Conservation (phyloP, 768 basidiomycete species). For the Sutorius australiensis region DNA sequence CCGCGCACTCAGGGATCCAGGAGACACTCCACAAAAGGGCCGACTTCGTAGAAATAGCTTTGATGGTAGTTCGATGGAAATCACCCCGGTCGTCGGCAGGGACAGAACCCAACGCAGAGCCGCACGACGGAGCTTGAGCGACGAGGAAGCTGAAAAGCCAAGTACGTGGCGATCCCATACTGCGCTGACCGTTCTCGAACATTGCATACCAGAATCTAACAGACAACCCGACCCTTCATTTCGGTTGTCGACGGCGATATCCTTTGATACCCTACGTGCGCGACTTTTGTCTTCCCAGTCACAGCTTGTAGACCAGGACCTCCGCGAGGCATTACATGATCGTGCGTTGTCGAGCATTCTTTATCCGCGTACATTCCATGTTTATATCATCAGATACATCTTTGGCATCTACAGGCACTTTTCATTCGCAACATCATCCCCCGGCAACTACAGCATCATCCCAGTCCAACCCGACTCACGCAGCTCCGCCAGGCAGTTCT, state of each 20-base stretch:
- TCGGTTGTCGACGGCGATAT: constrained; percentile 42
- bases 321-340: constrained; percentile 31
- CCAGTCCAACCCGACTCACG: constrained; percentile 35
- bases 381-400: constrained; percentile 11
- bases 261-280: constrained; percentile 46
- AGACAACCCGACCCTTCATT: constrained; percentile 35
- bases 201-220: constrained; percentile 17
- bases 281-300: constrained; percentile 39
- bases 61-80: constrained; percentile 57
- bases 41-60: constrained; percentile 54
- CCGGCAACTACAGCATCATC: constrained; percentile 31
- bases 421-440: constrained; percentile 16
- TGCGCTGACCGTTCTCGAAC: constrained; percentile 5
- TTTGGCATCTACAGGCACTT: constrained; percentile 13
- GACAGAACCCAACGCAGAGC: constrained; percentile 44
- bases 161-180: constrained; percentile 38
- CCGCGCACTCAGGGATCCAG: constrained; percentile 60
- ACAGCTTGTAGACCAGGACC: constrained; percentile 36
- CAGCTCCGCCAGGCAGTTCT: constrained; percentile 46
- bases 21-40: constrained; percentile 58
- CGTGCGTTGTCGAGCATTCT: constrained; percentile 29
- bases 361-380: neutral
- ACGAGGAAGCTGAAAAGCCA: constrained; percentile 59
- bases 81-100: constrained; percentile 43
- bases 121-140: constrained; percentile 59